phyloP scores from a whole-genome alignment of 2,329 filamentous ascomycete species.

The Ceratocystis lukuohia region DNA sequence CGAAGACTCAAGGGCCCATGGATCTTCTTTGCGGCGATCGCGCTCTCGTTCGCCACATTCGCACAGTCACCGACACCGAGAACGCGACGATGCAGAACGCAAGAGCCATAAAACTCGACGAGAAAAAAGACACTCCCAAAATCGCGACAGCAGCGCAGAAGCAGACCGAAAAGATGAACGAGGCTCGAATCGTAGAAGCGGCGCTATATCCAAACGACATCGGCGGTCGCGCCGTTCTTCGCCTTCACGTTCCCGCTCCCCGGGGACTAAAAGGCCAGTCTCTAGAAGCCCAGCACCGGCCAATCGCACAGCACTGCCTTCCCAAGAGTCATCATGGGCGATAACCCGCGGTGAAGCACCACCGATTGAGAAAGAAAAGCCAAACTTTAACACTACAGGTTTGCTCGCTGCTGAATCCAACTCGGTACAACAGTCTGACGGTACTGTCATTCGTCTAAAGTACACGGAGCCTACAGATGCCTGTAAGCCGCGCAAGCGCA shows the following conservation, averaged over 20 bases:
- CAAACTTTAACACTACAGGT: slow-evolving; percentile 72
- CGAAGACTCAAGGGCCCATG: not conserved
- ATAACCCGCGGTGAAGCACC: slow-evolving; percentile 35
- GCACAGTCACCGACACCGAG: not conserved
- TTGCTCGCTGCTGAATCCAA: slow-evolving; percentile 81
- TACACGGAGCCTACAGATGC: slow-evolving; percentile 93
- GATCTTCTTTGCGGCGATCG: not conserved
- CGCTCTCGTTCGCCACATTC: slow-evolving; percentile 2
- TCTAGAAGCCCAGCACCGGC: not conserved
- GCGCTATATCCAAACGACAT: not conserved
- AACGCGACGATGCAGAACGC: not conserved
- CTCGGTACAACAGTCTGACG: slow-evolving; percentile 54
- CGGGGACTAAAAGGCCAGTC: not conserved
- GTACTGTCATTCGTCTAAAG: slow-evolving; percentile 69
- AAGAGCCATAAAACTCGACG: not conserved
- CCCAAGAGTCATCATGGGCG: slow-evolving; percentile 47
- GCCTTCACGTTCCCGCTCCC: not conserved
- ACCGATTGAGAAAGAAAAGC: slow-evolving; percentile 59
- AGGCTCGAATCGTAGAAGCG: not conserved
- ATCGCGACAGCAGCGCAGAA: not conserved
- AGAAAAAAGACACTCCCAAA: not conserved
- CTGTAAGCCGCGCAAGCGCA: slow-evolving; percentile 62
- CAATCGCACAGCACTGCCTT: slow-evolving; percentile 40
- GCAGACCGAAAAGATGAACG: not conserved
- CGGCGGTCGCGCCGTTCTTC: not conserved